These are phyloP conservation scores for Talaromyces sp. DNA, from an alignment of 2,329 filamentous ascomycete genomes.

Conservation along the genomic window DNA sequence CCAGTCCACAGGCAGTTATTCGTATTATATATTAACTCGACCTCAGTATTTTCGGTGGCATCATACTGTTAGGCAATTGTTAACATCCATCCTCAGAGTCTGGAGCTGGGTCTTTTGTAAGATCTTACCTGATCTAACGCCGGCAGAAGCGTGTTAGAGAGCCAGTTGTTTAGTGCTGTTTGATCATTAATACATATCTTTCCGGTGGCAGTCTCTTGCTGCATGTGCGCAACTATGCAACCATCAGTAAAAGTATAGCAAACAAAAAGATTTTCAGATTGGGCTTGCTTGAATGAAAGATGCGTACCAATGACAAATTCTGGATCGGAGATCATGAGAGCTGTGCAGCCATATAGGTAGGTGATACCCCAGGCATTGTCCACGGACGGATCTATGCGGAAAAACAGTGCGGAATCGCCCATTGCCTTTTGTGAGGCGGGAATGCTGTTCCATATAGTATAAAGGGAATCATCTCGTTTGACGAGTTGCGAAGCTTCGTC, in stretches of 20 bases:
- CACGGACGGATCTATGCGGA: not conserved
- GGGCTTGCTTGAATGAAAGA: too few species aligned
- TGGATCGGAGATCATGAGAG: not conserved
- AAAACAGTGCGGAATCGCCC: not conserved
- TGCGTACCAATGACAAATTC: not conserved
- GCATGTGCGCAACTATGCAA: not conserved
- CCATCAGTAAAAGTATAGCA: not conserved
- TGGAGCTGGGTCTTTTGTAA: too few species aligned
- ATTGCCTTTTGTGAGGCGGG: not conserved
- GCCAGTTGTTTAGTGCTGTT: too few species aligned
- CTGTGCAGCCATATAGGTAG: not conserved
- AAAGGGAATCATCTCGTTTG: not conserved
- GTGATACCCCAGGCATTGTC: not conserved
- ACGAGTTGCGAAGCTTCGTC: not conserved
- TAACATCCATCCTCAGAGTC: too few species aligned
- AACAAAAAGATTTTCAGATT: not conserved
- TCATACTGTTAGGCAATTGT: too few species aligned
- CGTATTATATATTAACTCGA: too few species aligned
- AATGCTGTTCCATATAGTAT: not conserved
- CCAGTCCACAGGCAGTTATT: too few species aligned
- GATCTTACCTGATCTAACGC: too few species aligned
- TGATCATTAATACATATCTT: too few species aligned
- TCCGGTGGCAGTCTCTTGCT: too few species aligned
- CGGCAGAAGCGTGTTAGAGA: too few species aligned
- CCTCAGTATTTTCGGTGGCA: too few species aligned